Evolutionary conservation across 768 basidiomycete genomes (phyloP), one percentile per base, ranked within the genome.

Genomic region (Mycena floridula): DNA sequence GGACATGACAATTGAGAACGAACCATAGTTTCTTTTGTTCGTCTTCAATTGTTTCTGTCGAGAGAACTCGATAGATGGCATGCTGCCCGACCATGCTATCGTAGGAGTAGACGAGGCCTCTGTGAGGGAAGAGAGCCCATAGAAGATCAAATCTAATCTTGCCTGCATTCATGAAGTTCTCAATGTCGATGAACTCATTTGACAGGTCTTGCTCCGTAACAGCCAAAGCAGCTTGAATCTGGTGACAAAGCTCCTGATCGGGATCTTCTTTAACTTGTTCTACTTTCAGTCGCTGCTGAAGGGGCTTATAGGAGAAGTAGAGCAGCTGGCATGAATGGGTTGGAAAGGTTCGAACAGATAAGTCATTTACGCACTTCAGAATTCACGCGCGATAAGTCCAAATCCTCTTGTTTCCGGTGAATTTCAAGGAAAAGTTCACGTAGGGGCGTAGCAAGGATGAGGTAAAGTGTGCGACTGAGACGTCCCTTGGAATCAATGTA

Each of bases 81-180:
- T n/a, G n/a, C 38, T 52, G 54, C 30, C 45, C 54, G 38, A 40
- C 45, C 42, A 32, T 41, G 8, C n/a, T 28, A 49, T 50, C 54
- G 24, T n/a, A 42, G 28, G 9, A 9, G 37, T 53, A 58, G 4
- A 58, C 54, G 25, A 57, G 45, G 6, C 52, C 40, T 38, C 51
- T 51, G 12, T 56, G 53, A 2, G 41, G 43, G 49, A 63, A 57
- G 20, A 66, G 28, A 18, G 52, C 54, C 60, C 62, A 64, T 2
- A 66, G 56, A 13, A 62, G 55, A 16, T 55, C 48, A 51, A 49
- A 63, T 2, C 57, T 54, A 46, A 63, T 60, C 30, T 51, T 46
- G 5, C 52, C 43, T 7, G 46, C 27, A 13, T 51, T 24, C 8
- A 46, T 26, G 26, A 54, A 35, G 21, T 15, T 16, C 4, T 48